phyloP scores from a whole-genome alignment of 495 filamentous ascomycete species.

The Ascobolus immersus region DNA sequence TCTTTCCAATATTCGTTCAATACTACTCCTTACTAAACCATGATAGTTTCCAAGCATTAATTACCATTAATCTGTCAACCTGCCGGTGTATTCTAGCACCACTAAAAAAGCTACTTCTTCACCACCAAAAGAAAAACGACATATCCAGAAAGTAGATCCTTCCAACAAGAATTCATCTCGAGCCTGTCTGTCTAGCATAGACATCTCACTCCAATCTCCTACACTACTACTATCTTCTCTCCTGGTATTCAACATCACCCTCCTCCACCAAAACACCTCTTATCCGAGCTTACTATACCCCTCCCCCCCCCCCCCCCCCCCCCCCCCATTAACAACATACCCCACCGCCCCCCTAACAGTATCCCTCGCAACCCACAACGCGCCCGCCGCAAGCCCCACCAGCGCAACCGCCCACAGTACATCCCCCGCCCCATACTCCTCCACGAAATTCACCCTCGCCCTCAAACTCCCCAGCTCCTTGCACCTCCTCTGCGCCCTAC shows the following conservation, averaged over 20 bases:
- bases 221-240: not conserved
- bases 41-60: too few species aligned
- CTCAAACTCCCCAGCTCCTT: conserved; percentile 20
- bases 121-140: not conserved
- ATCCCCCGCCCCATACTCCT: not conserved
- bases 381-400: conserved; percentile 1
- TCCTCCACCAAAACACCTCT: not conserved
- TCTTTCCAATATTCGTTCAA: too few species aligned
- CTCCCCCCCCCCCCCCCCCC: conserved; percentile 6
- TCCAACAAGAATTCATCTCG: too few species aligned
- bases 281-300: not conserved
- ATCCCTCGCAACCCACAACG: conserved; percentile 6
- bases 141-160: not conserved
- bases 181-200: too few species aligned
- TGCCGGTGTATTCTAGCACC: not conserved
- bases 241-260: not conserved
- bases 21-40: too few species aligned
- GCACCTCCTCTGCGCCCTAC: conserved; percentile 6
- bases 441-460: conserved; percentile 40
- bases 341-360: conserved; percentile 7
- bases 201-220: not conserved
- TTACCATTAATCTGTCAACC: too few species aligned
- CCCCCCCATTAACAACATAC: conserved; percentile 5
- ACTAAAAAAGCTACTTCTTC: conserved; percentile 1
- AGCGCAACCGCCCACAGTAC: not conserved